Conservation (phyloP, 228 moss, liverwort and hornwort genomes). For the Sphagnum magellanicum region DNA sequence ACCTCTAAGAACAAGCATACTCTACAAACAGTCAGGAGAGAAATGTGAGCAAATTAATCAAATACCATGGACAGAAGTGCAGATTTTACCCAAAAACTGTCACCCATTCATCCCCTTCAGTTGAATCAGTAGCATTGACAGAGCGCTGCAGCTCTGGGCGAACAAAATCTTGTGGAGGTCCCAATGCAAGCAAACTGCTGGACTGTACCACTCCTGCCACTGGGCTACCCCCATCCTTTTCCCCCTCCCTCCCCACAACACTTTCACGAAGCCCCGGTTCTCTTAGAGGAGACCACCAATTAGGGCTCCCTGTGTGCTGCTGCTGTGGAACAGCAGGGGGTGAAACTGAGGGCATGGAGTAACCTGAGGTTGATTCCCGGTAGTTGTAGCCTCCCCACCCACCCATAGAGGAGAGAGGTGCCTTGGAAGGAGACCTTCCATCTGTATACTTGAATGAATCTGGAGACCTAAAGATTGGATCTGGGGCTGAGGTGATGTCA, state of each 20-base stretch:
- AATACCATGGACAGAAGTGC: background rate
- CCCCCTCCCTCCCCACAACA: conserved; percentile 25
- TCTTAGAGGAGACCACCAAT: conserved; percentile 73
- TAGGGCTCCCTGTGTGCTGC: conserved; percentile 42
- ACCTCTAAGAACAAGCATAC: background rate
- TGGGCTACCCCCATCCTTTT: conserved; percentile 65
- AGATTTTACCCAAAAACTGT: conserved; percentile 61
- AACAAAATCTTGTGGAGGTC: conserved; percentile 69
- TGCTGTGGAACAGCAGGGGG: conserved; percentile 41
- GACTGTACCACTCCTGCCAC: conserved; percentile 66
- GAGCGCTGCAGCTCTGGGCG: conserved; percentile 51
- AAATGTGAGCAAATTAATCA: background rate
- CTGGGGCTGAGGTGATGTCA: conserved; percentile 35
- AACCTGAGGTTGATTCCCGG: conserved; percentile 24
- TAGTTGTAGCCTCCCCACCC: conserved; percentile 41
- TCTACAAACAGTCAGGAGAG: background rate
- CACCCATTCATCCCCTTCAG: conserved; percentile 71
- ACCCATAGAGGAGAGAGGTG: conserved; percentile 28
- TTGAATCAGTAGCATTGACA: conserved; percentile 18
- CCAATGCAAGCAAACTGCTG: conserved; percentile 55
- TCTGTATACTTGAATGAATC: conserved; percentile 32
- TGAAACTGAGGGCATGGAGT: conserved; percentile 17
- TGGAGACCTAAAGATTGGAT: conserved; percentile 52
- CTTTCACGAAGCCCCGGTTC: conserved; percentile 44
- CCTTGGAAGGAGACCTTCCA: conserved; percentile 31